Conservation (phyloP, 768 basidiomycete species). For the Trametes villosa region DNA sequence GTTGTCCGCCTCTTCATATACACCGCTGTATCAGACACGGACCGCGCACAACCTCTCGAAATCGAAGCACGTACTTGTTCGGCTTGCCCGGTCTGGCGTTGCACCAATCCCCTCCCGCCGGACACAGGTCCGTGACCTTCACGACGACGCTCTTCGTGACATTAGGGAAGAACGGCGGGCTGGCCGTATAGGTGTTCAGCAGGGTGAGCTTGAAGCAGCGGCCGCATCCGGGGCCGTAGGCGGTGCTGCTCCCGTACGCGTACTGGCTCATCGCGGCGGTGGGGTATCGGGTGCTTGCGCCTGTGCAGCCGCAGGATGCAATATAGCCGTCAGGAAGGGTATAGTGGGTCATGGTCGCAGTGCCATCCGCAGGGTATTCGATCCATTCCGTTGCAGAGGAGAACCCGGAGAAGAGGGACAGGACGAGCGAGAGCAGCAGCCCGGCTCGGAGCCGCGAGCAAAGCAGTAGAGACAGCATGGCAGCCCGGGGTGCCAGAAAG, state of each 20-base stretch:
- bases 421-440: constrained; percentile 10
- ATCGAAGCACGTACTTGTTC: constrained; percentile 56
- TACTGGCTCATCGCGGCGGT: constrained; percentile 81
- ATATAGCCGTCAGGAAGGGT: constrained; percentile 55
- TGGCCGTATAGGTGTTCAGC: constrained; percentile 64
- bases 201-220: constrained; percentile 81
- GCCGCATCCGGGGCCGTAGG: constrained; percentile 75
- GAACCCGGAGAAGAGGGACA: constrained; percentile 32
- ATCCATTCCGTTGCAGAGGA: constrained; percentile 55
- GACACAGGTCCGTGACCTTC: constrained; percentile 84
- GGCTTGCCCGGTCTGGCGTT: constrained; percentile 61
- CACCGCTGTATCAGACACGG: not conserved
- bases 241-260: constrained; percentile 76
- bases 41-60: not conserved
- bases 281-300: constrained; percentile 58
- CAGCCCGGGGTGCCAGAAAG: too few species aligned
- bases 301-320: constrained; percentile 79
- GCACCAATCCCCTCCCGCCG: constrained; percentile 69
- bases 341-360: constrained; percentile 83
- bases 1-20: constrained; percentile 63
- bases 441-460: not conserved
- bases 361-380: constrained; percentile 60
- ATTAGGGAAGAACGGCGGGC: constrained; percentile 72
- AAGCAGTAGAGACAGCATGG: constrained; percentile 8
- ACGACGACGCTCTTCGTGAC: constrained; percentile 64